Conservation (phyloP, 176 grass and related monocot species). For the Pontederia crassipes region DNA sequence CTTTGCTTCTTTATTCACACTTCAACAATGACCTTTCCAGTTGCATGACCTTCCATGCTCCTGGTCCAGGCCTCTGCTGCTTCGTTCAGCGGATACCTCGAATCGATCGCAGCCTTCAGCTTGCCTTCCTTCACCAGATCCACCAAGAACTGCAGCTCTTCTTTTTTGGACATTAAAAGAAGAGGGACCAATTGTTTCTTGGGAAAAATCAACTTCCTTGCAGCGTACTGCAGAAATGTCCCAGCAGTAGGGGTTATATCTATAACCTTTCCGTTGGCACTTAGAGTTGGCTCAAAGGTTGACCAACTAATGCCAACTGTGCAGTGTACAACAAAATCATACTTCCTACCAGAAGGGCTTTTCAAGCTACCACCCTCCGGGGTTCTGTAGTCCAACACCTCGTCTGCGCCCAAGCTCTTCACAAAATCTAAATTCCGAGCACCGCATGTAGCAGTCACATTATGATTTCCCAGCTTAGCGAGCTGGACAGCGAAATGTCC, state of each 20-base stretch:
- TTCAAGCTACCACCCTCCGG: slow-evolving; percentile 2
- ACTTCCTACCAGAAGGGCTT: slow-evolving; percentile 7
- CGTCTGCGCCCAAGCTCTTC: slow-evolving; percentile 8
- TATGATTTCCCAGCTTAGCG: slow-evolving; percentile 4
- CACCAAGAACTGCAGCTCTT: slow-evolving; percentile 5
- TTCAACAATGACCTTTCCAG: slow-evolving; percentile 6
- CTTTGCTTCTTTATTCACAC: not conserved
- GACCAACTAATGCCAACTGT: slow-evolving; percentile 1
- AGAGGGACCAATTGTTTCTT: slow-evolving; percentile 6
- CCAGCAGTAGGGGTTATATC: not conserved
- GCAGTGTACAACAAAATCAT: slow-evolving; percentile 9
- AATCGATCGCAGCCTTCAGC: slow-evolving; percentile 3
- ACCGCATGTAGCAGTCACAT: slow-evolving; percentile 1
- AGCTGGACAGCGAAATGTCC: slow-evolving; percentile 2
- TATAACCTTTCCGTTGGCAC: slow-evolving; percentile 4
- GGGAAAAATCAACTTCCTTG: slow-evolving; percentile 6
- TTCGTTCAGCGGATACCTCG: not conserved
- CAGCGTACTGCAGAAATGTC: not conserved
- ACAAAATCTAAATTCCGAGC: slow-evolving; percentile 5
- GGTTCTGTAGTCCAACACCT: slow-evolving; percentile 4
- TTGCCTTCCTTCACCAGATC: slow-evolving; percentile 18
- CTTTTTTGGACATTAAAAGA: not conserved
- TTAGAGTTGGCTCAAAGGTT: slow-evolving; percentile 5
- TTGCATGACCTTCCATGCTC: slow-evolving; percentile 8
- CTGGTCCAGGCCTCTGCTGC: slow-evolving; percentile 6